Base-by-base conservation (phyloP, 371 early-diverging fungal species). In the Lichtheimia corymbifera region DNA sequence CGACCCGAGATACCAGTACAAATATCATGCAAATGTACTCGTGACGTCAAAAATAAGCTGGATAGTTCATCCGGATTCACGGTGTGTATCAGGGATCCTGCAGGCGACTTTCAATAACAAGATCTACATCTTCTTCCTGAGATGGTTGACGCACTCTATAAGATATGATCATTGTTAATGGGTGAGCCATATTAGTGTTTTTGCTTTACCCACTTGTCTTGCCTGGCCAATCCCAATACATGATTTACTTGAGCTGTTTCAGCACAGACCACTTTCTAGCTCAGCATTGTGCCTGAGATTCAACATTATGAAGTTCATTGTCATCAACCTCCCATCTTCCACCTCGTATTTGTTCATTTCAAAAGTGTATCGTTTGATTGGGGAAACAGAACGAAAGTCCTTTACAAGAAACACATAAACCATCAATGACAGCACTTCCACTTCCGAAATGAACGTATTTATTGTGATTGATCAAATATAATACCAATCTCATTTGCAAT, bases 141-240 rank as follows among this genome's bases (percentile, higher is more conserved):
- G 86, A 86, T 3, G 83, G 72, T n/a, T 83, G 76, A 24, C 84
- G 73, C 18, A 67, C 65, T 51, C 80, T 80, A 59, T 53, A 40
- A 13, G 51, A 59, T 13, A 53, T 9, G n/a, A 44, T 41, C 28
- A n/a, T 27, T 54, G 50, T 5, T 7, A 30, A 51, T 9, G 0
- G 17, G 11, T 27, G 45, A 17, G 1, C 17, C 2, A 4, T 47
- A n/a, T 35, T 7, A 42, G n/a, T 20, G n/a, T 6, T 15, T 28
- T 9, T 11, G n/a, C n/a, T 24, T 22, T 1, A 63, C 69, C 59
- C 72, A 83, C 82, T 90, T 89, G 42, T 80, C 83, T 55, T 85
- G 81, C 3, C 93, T 84, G 3, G 87, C 86, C 5, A 69, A 68
- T 70, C 91, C 93, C 14, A 92, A 67, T 5, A 83, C 72, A 40